phyloP scores from a whole-genome alignment of 2,329 filamentous ascomycete genomes.

The Fusarium caatingaense region DNA sequence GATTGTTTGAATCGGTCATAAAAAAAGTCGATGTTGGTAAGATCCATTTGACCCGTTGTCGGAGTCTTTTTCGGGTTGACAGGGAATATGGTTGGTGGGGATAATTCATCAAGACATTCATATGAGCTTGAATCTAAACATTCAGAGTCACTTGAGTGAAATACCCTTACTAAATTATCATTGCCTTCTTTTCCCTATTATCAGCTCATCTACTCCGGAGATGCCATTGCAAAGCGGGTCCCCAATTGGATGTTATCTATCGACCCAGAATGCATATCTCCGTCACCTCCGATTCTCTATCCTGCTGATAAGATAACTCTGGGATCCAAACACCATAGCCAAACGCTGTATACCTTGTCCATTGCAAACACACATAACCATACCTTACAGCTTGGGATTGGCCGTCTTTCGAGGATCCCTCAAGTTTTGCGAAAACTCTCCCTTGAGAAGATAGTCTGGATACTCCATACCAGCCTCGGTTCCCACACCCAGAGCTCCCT shows the following conservation, averaged over 20 bases:
- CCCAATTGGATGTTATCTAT: constrained; percentile 22
- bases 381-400: constrained; percentile 55
- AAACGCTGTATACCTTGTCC: background rate
- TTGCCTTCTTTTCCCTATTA: background rate
- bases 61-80: constrained; percentile 9
- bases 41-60: background rate
- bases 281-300: constrained; percentile 24
- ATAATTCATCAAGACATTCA: background rate
- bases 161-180: background rate
- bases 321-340: background rate
- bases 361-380: background rate
- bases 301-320: constrained; percentile 18
- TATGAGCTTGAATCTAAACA: background rate
- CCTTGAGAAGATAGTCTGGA: constrained; percentile 60
- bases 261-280: constrained; percentile 28
- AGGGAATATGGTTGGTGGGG: constrained; percentile 6
- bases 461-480: constrained; percentile 62
- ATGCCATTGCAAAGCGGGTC: constrained; percentile 17
- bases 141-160: background rate
- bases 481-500: constrained; percentile 60
- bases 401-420: constrained; percentile 50
- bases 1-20: background rate
- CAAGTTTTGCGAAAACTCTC: constrained; percentile 50
- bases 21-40: background rate
- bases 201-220: constrained; percentile 29